Percentiles rank a stretch among this genome's conserved stretches.
Conservation (phyloP, 2,329 filamentous ascomycete species). For the Chalaropsis ovoidea region DNA sequence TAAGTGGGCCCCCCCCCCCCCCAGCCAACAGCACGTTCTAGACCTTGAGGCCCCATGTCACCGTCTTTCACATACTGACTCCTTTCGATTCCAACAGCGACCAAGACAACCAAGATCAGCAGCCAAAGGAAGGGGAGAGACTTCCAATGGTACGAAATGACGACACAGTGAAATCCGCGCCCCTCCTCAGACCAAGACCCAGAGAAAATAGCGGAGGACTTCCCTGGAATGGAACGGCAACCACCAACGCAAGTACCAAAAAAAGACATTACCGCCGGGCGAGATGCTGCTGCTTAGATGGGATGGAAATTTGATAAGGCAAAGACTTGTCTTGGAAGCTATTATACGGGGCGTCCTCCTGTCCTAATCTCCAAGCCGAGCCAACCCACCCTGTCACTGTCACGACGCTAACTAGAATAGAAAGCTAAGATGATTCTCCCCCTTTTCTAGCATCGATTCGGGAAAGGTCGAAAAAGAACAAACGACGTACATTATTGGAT, state of each 20-base stretch:
- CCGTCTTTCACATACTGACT: not conserved
- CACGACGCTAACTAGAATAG: conserved; percentile 1
- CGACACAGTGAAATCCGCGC: not conserved
- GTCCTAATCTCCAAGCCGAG: not conserved
- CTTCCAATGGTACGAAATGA: not conserved
- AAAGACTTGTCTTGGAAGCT: conserved; percentile 1
- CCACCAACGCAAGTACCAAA: not conserved
- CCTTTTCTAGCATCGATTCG: not conserved
- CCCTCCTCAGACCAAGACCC: no score
- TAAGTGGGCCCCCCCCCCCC: no score
- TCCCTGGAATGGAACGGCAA: not conserved
- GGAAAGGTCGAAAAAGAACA: not conserved
- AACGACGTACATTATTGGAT: not conserved
- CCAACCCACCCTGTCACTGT: conserved; percentile 3
- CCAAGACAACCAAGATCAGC: not conserved
- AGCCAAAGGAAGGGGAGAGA: not conserved
- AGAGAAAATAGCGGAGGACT: not conserved
- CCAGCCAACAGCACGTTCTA: not conserved
- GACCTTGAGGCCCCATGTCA: not conserved
- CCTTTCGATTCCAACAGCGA: not conserved
- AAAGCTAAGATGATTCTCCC: not conserved
- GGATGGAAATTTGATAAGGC: not conserved
- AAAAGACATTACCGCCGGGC: not conserved
- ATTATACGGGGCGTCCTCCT: not conserved
- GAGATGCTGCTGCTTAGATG: not conserved